Conservation (phyloP, 495 filamentous ascomycete species). For the Penicillium nucicola region DNA sequence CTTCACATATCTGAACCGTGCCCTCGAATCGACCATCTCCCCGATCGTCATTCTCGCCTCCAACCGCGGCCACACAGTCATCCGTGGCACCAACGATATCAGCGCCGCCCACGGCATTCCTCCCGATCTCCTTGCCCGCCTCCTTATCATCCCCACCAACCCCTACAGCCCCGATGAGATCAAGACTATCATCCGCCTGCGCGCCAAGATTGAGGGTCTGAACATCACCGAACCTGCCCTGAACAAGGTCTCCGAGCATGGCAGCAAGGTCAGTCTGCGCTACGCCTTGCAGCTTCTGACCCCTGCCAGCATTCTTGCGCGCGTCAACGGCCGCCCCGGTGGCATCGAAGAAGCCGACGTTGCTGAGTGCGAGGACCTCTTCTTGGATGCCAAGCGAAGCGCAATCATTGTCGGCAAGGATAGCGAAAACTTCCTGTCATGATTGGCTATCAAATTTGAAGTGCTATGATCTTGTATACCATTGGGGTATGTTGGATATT, state of each 20-base stretch:
- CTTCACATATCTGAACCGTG: constrained; percentile 98
- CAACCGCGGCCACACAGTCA: constrained; percentile 87
- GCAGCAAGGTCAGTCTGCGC: constrained; percentile 79
- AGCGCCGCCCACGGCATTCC: constrained; percentile 89
- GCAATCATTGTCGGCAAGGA: constrained; percentile 66
- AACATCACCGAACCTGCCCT: constrained; percentile 77
- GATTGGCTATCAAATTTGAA: constrained; percentile 3
- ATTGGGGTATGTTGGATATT: constrained; percentile 21
- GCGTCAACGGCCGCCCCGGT: constrained; percentile 62
- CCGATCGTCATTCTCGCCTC: constrained; percentile 97
- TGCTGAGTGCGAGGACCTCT: constrained; percentile 83
- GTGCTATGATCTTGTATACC: constrained; percentile 28
- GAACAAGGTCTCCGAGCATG: constrained; percentile 79
- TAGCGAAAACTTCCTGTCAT: constrained; percentile 60
- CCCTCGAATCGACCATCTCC: constrained; percentile 86
- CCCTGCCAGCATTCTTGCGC: constrained; percentile 72
- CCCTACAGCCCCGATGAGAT: constrained; percentile 84
- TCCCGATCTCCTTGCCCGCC: constrained; percentile 83
- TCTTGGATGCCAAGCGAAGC: constrained; percentile 85
- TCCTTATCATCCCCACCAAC: constrained; percentile 92
- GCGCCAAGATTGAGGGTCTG: constrained; percentile 76
- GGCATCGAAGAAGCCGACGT: constrained; percentile 82
- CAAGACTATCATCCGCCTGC: constrained; percentile 79
- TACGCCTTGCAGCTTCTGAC: constrained; percentile 91
- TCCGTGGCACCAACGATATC: constrained; percentile 80